Conservation (phyloP, 352 stramenopile species). For the Thalassiosira mediterranea region DNA sequence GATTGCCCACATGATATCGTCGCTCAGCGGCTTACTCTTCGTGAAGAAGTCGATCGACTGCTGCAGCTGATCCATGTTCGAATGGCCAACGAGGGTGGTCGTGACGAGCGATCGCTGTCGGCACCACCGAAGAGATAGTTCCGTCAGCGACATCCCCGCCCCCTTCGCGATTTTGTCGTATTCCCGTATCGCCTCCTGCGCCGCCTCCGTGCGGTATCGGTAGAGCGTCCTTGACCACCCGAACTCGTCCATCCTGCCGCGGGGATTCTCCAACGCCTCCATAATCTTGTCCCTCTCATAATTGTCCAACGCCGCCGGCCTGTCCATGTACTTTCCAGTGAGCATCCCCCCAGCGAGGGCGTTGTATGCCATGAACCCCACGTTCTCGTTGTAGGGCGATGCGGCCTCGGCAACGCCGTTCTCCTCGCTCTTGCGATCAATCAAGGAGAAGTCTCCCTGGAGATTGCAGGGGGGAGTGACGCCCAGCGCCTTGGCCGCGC, state of each 20-base stretch:
- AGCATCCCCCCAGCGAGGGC: constrained; percentile 83
- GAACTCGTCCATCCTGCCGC: constrained; percentile 79
- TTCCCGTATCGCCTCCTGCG: constrained; percentile 71
- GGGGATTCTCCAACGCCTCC: constrained; percentile 62
- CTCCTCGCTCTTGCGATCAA: constrained; percentile 83
- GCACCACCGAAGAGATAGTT: constrained; percentile 77
- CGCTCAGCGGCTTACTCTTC: constrained; percentile 69
- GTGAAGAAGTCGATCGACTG: constrained; percentile 75
- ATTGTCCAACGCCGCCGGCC: constrained; percentile 78
- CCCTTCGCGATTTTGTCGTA: constrained; percentile 78
- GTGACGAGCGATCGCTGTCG: constrained; percentile 78
- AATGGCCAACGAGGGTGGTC: constrained; percentile 83
- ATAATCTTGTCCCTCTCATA: constrained; percentile 54
- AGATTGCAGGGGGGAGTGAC: constrained; percentile 79
- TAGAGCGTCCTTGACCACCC: constrained; percentile 83
- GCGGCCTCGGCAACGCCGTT: constrained; percentile 84
- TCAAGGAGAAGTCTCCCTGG: constrained; percentile 83
- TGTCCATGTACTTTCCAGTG: constrained; percentile 84
- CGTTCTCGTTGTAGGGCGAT: constrained; percentile 84
- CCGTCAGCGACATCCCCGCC: constrained; percentile 75
- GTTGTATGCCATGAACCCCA: constrained; percentile 87
- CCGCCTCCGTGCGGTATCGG: constrained; percentile 76
- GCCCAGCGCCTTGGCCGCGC: constrained; percentile 74
- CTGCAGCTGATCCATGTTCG: constrained; percentile 78
- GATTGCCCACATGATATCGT: constrained; percentile 85